Evolutionary conservation across 805 yeast species (phyloP).

Genomic region (Debaryomyces hansenii): DNA sequence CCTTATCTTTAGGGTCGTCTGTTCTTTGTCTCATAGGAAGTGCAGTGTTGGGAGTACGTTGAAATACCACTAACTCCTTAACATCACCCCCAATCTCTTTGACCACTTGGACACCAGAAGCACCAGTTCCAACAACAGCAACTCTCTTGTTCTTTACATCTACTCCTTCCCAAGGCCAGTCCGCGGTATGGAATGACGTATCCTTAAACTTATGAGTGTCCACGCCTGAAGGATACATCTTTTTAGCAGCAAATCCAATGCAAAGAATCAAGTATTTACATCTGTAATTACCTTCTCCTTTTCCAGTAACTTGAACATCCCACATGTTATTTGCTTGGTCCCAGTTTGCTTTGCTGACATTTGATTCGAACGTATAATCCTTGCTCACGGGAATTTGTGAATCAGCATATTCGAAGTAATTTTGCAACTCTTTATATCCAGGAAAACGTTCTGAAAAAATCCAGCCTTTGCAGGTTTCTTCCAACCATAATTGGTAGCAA

Average conservation of each 20-base stretch:
- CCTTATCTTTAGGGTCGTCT: conserved; percentile 1
- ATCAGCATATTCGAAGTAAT: no score
- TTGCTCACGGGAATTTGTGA: conserved; percentile 1
- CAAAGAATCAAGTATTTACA: conserved; percentile 13
- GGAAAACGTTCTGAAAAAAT: conserved; percentile 23
- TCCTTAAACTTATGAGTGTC: conserved; percentile 22
- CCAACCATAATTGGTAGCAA: conserved; percentile 20
- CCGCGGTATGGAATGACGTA: conserved; percentile 25
- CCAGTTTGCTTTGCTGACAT: conserved; percentile 20
- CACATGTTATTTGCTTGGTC: conserved; percentile 13
- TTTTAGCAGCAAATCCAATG: conserved; percentile 21
- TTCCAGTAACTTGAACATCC: conserved; percentile 6
- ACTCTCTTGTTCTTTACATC: conserved; percentile 20
- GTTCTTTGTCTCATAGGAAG: conserved; percentile 18
- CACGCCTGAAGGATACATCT: conserved; percentile 18
- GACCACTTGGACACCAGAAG: conserved; percentile 29
- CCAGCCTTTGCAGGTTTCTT: conserved; percentile 23
- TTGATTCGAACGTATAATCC: conserved; percentile 17
- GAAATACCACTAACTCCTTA: conserved; percentile 15
- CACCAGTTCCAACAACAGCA: conserved; percentile 33
- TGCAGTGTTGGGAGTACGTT: conserved; percentile 11
- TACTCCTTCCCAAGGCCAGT: conserved; percentile 23
- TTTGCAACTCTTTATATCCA: no score
- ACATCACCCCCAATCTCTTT: conserved; percentile 17
- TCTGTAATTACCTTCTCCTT: background rate